Conservation (phyloP, 108 stramenopile species). For the Cyclotella sp. region DNA sequence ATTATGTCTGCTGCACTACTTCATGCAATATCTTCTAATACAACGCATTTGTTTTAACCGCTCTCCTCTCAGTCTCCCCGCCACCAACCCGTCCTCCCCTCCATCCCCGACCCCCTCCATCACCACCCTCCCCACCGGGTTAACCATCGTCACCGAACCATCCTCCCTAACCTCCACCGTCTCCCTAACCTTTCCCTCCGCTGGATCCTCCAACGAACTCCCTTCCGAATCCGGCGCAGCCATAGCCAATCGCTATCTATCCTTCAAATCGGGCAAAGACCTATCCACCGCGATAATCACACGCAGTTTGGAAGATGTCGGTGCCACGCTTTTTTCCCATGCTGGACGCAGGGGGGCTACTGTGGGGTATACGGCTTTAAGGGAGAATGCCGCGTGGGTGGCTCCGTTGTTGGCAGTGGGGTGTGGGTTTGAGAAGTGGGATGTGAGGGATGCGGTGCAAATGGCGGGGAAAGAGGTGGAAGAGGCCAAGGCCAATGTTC, state of each 20-base stretch:
- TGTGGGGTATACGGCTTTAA: slow-evolving; percentile 80
- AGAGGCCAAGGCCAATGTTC: slow-evolving; percentile 74
- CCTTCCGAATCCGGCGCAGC: slow-evolving; percentile 78
- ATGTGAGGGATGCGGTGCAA: slow-evolving; percentile 80
- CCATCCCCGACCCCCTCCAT: slow-evolving; percentile 71
- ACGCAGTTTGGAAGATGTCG: slow-evolving; percentile 79
- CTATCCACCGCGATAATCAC: slow-evolving; percentile 73
- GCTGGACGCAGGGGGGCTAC: slow-evolving; percentile 75
- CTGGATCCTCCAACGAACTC: slow-evolving; percentile 76
- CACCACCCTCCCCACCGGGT: slow-evolving; percentile 77
- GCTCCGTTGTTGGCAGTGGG: slow-evolving; percentile 69
- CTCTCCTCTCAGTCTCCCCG: slow-evolving; percentile 62
- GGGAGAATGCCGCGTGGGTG: slow-evolving; percentile 70
- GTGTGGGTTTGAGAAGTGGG: slow-evolving; percentile 89
- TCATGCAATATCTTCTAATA: not conserved
- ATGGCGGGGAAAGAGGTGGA: slow-evolving; percentile 64
- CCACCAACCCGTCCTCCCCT: slow-evolving; percentile 60
- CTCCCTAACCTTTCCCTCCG: slow-evolving; percentile 85
- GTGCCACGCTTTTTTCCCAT: slow-evolving; percentile 71
- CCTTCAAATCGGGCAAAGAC: slow-evolving; percentile 84
- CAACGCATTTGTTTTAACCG: slow-evolving; percentile 4
- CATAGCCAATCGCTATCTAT: slow-evolving; percentile 81
- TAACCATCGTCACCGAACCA: slow-evolving; percentile 81
- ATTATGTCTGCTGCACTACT: not conserved
- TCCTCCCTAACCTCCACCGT: slow-evolving; percentile 79